Conservation (phyloP, 345 rosid genomes). For the Camelina neglecta region DNA sequence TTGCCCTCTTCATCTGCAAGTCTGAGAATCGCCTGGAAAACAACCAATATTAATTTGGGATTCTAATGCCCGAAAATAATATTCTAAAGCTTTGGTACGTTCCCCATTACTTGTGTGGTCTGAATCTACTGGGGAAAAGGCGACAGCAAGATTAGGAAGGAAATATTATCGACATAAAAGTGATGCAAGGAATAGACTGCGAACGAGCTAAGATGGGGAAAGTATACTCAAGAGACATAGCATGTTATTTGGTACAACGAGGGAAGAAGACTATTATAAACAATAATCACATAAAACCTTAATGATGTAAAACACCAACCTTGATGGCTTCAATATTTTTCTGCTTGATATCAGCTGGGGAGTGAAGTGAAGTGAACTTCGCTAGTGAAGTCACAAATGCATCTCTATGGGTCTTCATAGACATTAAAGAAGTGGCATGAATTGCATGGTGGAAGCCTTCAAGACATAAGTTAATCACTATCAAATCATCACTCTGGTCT, state of each 20-base stretch:
- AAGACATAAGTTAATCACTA: conserved; percentile 73
- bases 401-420: conserved; percentile 95
- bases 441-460: conserved; percentile 80
- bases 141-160: conserved; percentile 21
- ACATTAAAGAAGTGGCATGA: conserved; percentile 86
- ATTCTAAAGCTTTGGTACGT: too few species aligned
- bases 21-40: conserved; percentile 70
- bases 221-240: conserved; percentile 24
- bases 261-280: conserved; percentile 2
- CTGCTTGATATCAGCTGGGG: conserved; percentile 90
- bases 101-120: too few species aligned
- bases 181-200: conserved; percentile 24
- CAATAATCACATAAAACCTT: neutral
- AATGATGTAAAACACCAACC: conserved; percentile 49
- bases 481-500: conserved; percentile 84
- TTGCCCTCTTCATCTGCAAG: conserved; percentile 92
- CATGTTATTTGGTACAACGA: conserved; percentile 23
- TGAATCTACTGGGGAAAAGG: conserved; percentile 6
- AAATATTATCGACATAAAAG: conserved; percentile 14
- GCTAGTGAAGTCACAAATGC: conserved; percentile 92
- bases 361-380: conserved; percentile 87
- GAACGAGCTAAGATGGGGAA: conserved; percentile 6
- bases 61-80: too few species aligned
- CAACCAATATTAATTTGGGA: conserved; percentile 19
- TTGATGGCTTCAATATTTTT: conserved; percentile 87